These are phyloP conservation scores for Colletotrichum godetiae DNA, from an alignment of 2,329 filamentous ascomycete genomes.

Conservation along the genomic window DNA sequence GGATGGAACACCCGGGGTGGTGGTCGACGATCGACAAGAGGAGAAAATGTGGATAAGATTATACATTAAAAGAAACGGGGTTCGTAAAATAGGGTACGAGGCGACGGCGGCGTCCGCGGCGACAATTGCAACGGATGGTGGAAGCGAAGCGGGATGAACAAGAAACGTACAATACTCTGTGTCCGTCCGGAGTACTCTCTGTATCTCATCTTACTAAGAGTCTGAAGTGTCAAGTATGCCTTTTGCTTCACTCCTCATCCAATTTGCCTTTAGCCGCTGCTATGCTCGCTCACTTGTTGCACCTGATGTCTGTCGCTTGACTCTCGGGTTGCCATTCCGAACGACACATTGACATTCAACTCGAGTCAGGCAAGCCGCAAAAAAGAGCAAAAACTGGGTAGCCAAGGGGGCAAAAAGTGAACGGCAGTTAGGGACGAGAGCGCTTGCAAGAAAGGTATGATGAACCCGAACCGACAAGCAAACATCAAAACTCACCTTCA, in stretches of 20 bases:
- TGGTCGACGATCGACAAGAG: constrained; percentile 27
- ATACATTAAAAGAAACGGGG: constrained; percentile 11
- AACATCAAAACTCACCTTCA: constrained; percentile 61
- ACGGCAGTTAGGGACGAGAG: not conserved
- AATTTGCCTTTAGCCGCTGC: not conserved
- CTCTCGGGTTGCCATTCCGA: constrained; percentile 8
- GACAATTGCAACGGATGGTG: not conserved
- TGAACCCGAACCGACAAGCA: constrained; percentile 18
- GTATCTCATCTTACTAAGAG: not conserved
- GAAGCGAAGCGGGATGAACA: not conserved
- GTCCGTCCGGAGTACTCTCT: too few relatives aligned
- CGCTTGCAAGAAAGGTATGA: not conserved
- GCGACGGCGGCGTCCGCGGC: not conserved
- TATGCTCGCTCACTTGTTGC: not conserved
- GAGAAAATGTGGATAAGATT: constrained; percentile 33
- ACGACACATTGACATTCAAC: constrained; percentile 19
- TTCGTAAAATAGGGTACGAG: not conserved
- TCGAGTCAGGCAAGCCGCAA: constrained; percentile 22
- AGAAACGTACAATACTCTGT: not conserved
- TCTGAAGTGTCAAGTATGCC: not conserved
- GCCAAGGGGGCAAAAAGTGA: not conserved
- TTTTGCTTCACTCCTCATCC: not conserved
- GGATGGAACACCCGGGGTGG: constrained; percentile 25
- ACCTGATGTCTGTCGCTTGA: constrained; percentile 17
- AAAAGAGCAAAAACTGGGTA: constrained; percentile 19